Evolutionary conservation across 371 early-diverging fungal genomes (phyloP).

Genomic region (Mucor plumbeus): DNA sequence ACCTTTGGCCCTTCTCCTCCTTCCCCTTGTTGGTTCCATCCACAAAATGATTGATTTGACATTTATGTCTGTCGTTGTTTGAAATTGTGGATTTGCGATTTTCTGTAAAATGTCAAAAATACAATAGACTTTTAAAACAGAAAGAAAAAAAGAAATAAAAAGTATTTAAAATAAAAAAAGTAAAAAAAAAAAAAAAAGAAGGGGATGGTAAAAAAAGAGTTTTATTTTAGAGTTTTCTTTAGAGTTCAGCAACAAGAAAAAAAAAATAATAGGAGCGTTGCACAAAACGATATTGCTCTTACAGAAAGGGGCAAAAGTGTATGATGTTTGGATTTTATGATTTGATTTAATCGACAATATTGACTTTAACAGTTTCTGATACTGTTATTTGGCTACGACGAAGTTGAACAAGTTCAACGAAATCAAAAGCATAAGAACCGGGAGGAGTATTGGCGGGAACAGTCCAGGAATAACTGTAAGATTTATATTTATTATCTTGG

Average conservation of each 20-base stretch:
- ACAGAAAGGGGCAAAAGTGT: conserved; percentile 10
- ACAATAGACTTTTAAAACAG: not conserved
- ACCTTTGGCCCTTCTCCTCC: not conserved
- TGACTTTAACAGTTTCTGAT: conserved; percentile 40
- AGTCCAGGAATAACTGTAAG: conserved; percentile 45
- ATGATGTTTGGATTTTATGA: not conserved
- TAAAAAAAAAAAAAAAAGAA: conserved; percentile 9
- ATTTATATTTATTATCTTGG: conserved; percentile 33
- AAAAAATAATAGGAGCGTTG: conserved; percentile 4
- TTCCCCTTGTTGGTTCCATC: conserved; percentile 4
- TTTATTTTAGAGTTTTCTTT: conserved; percentile 6
- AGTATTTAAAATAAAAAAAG: not conserved
- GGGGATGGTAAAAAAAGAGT: not conserved
- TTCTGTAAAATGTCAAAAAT: conserved; percentile 4
- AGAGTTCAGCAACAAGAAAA: conserved; percentile 3
- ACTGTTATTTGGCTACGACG: conserved; percentile 38
- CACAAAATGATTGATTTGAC: conserved; percentile 9
- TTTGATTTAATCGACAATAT: conserved; percentile 35
- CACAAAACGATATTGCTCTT: not conserved
- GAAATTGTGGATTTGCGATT: not conserved
- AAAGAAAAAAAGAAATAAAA: not conserved
- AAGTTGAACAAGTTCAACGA: conserved; percentile 32
- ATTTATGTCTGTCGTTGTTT: not conserved
- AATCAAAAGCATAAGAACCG: conserved; percentile 53
- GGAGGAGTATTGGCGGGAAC: conserved; percentile 53